Conservation (phyloP, 345 rosid species). For the Pelargonium nanum region DNA sequence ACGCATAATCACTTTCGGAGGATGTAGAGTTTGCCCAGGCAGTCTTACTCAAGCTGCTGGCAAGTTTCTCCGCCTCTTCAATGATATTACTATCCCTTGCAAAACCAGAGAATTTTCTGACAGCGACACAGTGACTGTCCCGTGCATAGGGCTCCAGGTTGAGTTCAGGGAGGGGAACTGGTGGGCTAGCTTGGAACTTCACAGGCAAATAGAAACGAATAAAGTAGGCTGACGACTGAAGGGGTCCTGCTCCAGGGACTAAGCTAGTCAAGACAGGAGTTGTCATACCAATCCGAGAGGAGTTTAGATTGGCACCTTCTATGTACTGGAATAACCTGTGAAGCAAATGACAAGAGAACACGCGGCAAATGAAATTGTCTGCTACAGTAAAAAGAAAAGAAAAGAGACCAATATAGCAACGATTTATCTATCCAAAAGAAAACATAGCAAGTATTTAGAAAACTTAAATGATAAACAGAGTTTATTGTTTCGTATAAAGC, state of each 20-base stretch:
- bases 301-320: constrained; percentile 61
- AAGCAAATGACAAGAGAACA: background rate
- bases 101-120: constrained; percentile 53
- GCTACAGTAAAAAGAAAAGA: background rate
- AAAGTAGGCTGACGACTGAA: constrained; percentile 39
- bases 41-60: constrained; percentile 47
- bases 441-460: too few relatives aligned
- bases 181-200: constrained; percentile 50
- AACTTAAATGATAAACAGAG: too few relatives aligned
- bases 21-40: constrained; percentile 37
- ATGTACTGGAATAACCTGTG: constrained; percentile 53
- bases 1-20: constrained; percentile 28
- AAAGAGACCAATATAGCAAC: background rate
- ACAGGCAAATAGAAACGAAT: constrained; percentile 45
- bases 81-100: constrained; percentile 39
- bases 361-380: background rate
- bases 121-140: constrained; percentile 42
- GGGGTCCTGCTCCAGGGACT: constrained; percentile 58
- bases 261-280: constrained; percentile 49
- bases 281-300: constrained; percentile 55
- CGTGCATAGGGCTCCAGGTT: constrained; percentile 30
- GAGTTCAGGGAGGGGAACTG: constrained; percentile 45
- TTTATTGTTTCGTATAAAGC: too few relatives aligned
- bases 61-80: constrained; percentile 39
- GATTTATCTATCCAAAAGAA: too few relatives aligned